phyloP scores from a whole-genome alignment of 441 rosid species.

The Erodium trifolium region DNA sequence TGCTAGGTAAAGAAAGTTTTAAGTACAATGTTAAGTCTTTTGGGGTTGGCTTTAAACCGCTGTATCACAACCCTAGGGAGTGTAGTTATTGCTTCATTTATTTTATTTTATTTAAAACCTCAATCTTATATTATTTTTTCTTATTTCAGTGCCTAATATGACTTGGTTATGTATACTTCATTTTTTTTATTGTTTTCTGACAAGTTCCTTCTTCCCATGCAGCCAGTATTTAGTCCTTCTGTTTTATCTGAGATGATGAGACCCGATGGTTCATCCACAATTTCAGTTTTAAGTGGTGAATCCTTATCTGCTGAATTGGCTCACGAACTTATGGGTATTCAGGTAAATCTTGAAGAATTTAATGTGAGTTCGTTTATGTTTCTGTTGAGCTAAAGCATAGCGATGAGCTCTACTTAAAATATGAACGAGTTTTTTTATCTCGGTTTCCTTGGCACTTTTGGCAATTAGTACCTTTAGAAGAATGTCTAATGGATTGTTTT shows the following conservation, averaged over 20 bases:
- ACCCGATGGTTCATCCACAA: slow-evolving; percentile 64
- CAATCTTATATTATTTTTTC: not conserved
- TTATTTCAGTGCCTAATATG: not conserved
- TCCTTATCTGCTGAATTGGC: slow-evolving; percentile 69
- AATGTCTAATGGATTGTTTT: slow-evolving; percentile 21
- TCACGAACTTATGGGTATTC: slow-evolving; percentile 68
- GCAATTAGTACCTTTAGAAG: slow-evolving; percentile 5
- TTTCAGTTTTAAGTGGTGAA: slow-evolving; percentile 59
- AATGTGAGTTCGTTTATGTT: slow-evolving; percentile 9
- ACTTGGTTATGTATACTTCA: not conserved
- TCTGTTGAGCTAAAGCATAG: not conserved
- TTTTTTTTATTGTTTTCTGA: not conserved
- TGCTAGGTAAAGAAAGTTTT: not conserved
- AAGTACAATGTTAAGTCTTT: not conserved
- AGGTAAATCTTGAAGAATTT: slow-evolving; percentile 34
- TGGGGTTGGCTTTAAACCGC: not conserved
- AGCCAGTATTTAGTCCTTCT: slow-evolving; percentile 73
- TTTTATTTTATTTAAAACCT: not conserved
- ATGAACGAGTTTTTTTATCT: not conserved
- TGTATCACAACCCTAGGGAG: not conserved
- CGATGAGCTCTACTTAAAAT: not conserved
- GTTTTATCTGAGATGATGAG: slow-evolving; percentile 67
- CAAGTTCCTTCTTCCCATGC: slow-evolving; percentile 23
- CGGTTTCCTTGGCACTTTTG: slow-evolving; percentile 4
- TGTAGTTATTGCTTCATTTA: not conserved